A percentile compares a stretch with the other conserved stretches of the same genome.
phyloP scores from a whole-genome alignment of 2,329 filamentous ascomycete species.

The Dryadomyces quercivorus region DNA sequence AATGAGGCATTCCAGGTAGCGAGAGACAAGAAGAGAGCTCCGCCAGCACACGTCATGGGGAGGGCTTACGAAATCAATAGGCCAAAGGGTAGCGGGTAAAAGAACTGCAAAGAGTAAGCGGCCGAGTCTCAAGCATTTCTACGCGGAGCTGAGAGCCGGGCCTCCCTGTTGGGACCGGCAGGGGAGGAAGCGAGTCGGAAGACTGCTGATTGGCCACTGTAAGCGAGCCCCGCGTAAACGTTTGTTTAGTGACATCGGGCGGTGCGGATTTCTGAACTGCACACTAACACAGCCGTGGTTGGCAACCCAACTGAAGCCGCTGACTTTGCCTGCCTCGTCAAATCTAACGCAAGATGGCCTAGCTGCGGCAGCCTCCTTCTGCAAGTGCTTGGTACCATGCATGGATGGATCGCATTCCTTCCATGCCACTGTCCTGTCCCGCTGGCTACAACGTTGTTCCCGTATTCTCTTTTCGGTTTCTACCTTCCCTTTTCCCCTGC shows the following conservation, averaged over 20 bases:
- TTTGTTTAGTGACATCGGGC: not conserved
- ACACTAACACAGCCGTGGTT: not conserved
- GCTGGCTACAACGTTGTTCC: no score
- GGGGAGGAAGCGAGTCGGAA: slow-evolving; percentile 20
- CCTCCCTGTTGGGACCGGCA: not conserved
- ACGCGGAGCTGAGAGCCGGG: not conserved
- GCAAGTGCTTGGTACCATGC: no score
- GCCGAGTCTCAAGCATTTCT: not conserved
- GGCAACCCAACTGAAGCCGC: not conserved
- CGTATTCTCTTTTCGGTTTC: no score
- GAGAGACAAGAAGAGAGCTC: not conserved
- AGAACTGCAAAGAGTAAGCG: not conserved
- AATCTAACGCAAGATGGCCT: slow-evolving; percentile 26
- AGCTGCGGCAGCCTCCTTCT: slow-evolving; percentile 11
- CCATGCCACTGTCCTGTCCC: no score
- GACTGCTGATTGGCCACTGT: slow-evolving; percentile 21
- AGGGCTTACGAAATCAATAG: not conserved
- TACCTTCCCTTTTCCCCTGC: no score
- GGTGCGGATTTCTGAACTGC: not conserved
- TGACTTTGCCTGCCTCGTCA: slow-evolving; percentile 18
- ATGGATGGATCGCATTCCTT: no score
- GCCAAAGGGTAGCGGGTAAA: not conserved
- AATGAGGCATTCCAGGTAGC: not conserved
- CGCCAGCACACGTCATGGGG: not conserved
- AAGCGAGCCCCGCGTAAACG: slow-evolving; percentile 17